Base-by-base conservation (phyloP, 148 eudicot species). In the Persicaria maculosa region DNA sequence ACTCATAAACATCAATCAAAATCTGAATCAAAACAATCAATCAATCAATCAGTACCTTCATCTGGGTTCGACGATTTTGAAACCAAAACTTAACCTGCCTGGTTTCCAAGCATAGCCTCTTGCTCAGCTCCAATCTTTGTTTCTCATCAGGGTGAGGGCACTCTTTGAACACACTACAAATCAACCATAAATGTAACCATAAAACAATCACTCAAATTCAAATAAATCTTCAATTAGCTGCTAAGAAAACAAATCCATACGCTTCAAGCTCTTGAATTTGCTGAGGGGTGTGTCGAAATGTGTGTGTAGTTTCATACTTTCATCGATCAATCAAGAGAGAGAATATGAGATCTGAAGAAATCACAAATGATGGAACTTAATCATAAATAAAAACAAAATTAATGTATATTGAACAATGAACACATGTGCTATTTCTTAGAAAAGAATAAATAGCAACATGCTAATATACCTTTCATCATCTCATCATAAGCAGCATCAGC, bases 1-100 rank as follows among this genome's bases (percentile, higher is more conserved):
- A 61, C 11, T 31, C 4, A 62, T 40, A 36, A n/a, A 36, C 36
- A 9, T 64, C 46, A 64, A 64, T 31, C 4, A 11, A 61, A 10
- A 61, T 9, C 16, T n/a, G 12, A 64, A 12, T 64, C 15, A 16
- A 12, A 36, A 58, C n/a, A n/a, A n/a, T n/a, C 40, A 44, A 12
- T 1, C 48, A 44, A 14, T 40, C 17, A 3, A 53, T 12, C 36
- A 6, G 20, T 88, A 91, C 98, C 98, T 94, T 94, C 85, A 88
- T 50, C 68, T 91, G 97, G 12, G 98, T 91, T 55, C 97, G 85
- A 16, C 88, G 85, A 74, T 94, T 94, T 54, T 91, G 98, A 79
- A 94, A 94, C 98, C 97, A 94, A 83, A 89, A 91, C 77, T 94
- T 91, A 25, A 94, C 95, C 76, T 91, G 95, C 53, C 79, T 87